Evolutionary conservation across 169 alveolate genomes (phyloP).

Genomic region (Ichthyophthirius multifiliis): DNA sequence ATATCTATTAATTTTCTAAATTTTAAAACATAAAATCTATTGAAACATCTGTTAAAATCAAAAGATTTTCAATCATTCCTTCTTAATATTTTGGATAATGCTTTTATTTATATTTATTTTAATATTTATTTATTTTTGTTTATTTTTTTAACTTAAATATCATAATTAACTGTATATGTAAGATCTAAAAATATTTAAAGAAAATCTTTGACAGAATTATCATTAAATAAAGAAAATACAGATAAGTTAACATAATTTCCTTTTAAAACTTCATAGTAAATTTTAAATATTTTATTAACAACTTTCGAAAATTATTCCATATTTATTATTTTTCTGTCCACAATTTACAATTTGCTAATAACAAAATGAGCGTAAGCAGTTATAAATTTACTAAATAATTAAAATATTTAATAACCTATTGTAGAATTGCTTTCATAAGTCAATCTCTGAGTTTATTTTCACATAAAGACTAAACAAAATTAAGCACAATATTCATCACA

Average conservation of each 20-base stretch:
- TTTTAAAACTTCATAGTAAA: background rate
- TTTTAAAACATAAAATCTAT: background rate
- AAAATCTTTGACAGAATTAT: background rate
- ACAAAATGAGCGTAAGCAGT: background rate
- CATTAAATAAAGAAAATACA: background rate
- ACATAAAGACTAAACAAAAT: background rate
- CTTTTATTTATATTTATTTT: background rate
- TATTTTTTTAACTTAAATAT: background rate
- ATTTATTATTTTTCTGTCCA: background rate
- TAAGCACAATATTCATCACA: background rate
- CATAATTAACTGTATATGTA: background rate
- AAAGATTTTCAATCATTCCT: background rate
- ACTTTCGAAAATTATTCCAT: background rate
- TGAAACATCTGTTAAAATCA: background rate
- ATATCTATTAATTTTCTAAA: background rate
- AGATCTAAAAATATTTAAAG: background rate
- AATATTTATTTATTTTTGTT: background rate
- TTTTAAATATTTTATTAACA: background rate
- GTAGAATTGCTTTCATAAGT: background rate
- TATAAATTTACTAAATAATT: background rate
- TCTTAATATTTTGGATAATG: background rate
- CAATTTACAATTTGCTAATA: background rate
- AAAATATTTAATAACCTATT: background rate
- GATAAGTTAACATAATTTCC: conserved; percentile 5
- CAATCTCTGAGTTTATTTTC: background rate